Conservation (phyloP, 1,284 basidiomycete species). For the Vanrija sp. region DNA sequence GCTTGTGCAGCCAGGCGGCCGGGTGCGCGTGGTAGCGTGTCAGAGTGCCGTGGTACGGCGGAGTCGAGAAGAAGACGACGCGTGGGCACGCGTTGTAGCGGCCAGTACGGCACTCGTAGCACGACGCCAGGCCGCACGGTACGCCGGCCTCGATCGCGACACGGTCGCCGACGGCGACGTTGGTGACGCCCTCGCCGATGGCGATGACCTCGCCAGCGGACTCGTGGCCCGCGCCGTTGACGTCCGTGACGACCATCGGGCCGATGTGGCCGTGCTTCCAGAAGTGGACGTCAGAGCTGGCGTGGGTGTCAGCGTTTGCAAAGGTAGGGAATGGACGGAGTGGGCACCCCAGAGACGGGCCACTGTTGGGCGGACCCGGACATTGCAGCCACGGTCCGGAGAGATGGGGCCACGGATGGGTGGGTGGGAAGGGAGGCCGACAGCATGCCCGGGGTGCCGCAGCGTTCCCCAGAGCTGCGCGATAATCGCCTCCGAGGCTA, state of each 20-base stretch:
- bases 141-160: constrained; percentile 51
- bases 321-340: too few species aligned
- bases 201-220: constrained; percentile 46
- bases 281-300: constrained; percentile 15
- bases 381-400: too few species aligned
- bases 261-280: constrained; percentile 34
- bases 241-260: constrained; percentile 32
- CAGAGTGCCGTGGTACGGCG: constrained; percentile 51
- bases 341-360: too few species aligned
- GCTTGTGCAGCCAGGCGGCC: constrained; percentile 54
- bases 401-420: too few species aligned
- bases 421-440: too few species aligned
- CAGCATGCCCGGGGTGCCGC: too few species aligned
- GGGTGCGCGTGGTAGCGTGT: constrained; percentile 54
- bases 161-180: constrained; percentile 47
- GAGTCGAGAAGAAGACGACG: constrained; percentile 52
- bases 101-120: constrained; percentile 44
- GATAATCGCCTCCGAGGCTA: too few species aligned
- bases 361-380: too few species aligned
- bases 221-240: constrained; percentile 49
- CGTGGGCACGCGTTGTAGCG: constrained; percentile 42
- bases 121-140: constrained; percentile 30
- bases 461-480: too few species aligned
- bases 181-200: constrained; percentile 43
- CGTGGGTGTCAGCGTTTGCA: too few species aligned